Percentiles rank a stretch among this genome's conserved stretches.
These are phyloP conservation scores for Neonectria punicea DNA, from an alignment of 2,329 filamentous ascomycete genomes.

Conservation along the genomic window DNA sequence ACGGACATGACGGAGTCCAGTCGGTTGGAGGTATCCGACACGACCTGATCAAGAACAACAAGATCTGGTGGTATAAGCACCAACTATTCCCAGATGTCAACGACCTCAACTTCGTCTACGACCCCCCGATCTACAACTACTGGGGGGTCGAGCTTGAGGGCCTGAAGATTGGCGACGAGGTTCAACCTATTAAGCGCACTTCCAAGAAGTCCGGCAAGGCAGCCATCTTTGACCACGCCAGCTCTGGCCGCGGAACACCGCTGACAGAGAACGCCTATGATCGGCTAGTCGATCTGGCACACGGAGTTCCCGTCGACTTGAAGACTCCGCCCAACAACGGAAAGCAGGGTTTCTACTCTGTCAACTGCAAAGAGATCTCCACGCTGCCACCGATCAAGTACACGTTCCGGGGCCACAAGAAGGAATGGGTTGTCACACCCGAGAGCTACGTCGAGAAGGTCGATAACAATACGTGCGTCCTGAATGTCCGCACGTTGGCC, in stretches of 20 bases:
- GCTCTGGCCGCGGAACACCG: constrained; percentile 16
- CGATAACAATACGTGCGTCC: constrained; percentile 12
- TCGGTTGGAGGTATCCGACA: constrained; percentile 19
- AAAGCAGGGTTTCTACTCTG: constrained; percentile 12
- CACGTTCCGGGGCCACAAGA: constrained; percentile 9
- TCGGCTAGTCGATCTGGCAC: constrained; percentile 16
- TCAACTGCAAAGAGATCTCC: constrained; percentile 11
- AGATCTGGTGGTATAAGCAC: constrained; percentile 27
- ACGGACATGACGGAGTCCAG: constrained; percentile 19
- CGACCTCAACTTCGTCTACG: constrained; percentile 17
- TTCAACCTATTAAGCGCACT: constrained; percentile 7
- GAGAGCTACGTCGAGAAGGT: constrained; percentile 20
- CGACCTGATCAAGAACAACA: constrained; percentile 20
- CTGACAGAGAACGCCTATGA: constrained; percentile 16
- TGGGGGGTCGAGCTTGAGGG: constrained; percentile 19
- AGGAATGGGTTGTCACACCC: constrained; percentile 18
- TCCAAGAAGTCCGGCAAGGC: constrained; percentile 21
- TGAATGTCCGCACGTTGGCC: constrained; percentile 19
- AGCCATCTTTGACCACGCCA: constrained; percentile 23
- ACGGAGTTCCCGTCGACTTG: constrained; percentile 12
- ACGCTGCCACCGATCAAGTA: constrained; percentile 11
- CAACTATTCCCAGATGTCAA: constrained; percentile 12
- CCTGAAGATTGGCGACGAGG: constrained; percentile 13
- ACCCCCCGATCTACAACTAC: constrained; percentile 25
- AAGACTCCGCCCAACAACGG: constrained; percentile 11